Percentiles rank a stretch among this genome's conserved stretches.
phyloP scores from a whole-genome alignment of 139 green algal genomes.

The Chlamydomonas sp. region DNA sequence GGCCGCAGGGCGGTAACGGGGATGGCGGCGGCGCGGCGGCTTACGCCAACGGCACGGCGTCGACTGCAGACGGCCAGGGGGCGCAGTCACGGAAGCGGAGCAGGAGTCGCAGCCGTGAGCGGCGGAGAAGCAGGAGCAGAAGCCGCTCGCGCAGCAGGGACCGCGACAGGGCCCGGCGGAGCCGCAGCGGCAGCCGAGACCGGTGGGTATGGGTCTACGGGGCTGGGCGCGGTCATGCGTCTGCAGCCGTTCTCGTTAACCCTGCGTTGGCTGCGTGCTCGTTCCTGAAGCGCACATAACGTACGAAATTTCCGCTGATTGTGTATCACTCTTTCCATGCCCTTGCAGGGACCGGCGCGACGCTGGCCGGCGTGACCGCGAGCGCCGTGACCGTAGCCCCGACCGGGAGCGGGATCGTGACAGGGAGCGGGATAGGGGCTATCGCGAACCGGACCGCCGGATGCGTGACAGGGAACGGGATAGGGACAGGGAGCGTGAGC shows the following conservation, averaged over 20 bases:
- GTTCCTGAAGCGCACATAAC: neutral
- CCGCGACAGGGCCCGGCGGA: neutral
- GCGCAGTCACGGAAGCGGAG: slow-evolving; percentile 4
- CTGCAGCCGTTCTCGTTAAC: neutral
- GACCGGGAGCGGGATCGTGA: neutral
- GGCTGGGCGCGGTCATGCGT: neutral
- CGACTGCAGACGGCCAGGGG: slow-evolving; percentile 5
- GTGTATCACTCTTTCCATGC: neutral
- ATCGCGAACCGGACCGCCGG: neutral
- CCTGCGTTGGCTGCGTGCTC: neutral
- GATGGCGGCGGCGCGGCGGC: neutral
- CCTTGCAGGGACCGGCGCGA: slow-evolving; percentile 7
- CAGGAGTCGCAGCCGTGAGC: neutral
- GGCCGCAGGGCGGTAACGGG: neutral
- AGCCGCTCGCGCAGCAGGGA: neutral
- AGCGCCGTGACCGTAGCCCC: slow-evolving; percentile 10
- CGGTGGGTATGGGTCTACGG: neutral
- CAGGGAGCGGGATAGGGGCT: too few relatives aligned
- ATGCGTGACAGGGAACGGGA: too few relatives aligned
- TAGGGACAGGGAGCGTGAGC: neutral
- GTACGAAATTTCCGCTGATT: neutral
- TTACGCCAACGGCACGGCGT: neutral
- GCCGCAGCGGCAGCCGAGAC: slow-evolving; percentile 41
- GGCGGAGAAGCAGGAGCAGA: neutral
- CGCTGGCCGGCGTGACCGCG: neutral